phyloP scores from a whole-genome alignment of 179 eudicot species.

The Spinacia oleracea region DNA sequence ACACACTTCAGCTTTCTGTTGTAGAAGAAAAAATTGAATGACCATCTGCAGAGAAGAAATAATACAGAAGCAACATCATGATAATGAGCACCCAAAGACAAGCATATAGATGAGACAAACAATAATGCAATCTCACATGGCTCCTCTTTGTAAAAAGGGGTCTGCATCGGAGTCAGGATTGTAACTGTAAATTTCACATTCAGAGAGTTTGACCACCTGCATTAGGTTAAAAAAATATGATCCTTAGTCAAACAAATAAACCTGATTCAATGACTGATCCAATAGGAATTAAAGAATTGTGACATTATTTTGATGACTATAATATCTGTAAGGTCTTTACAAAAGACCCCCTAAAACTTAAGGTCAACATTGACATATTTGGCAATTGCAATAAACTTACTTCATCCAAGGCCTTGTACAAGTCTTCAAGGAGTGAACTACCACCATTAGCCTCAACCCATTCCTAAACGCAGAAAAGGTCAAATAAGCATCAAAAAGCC shows the following conservation, averaged over 20 bases:
- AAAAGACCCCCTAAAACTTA: neutral
- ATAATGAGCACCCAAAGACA: neutral
- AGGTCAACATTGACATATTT: neutral
- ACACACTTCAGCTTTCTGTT: constrained; percentile 87
- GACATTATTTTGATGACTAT: too few relatives aligned
- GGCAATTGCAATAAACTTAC: constrained; percentile 37
- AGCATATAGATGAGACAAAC: neutral
- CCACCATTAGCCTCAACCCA: constrained; percentile 76
- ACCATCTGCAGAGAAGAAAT: constrained; percentile 65
- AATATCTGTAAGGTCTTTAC: too few relatives aligned
- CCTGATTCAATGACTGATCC: neutral
- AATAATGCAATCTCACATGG: constrained; percentile 60
- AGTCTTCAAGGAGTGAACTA: constrained; percentile 59
- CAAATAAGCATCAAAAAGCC: constrained; percentile 15
- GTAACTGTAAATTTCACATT: constrained; percentile 93
- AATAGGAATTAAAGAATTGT: neutral
- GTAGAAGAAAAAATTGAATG: constrained; percentile 92
- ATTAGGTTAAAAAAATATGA: constrained; percentile 20
- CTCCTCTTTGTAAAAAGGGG: constrained; percentile 82
- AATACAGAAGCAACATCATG: neutral
- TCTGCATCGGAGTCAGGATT: constrained; percentile 83
- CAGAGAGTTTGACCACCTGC: constrained; percentile 85
- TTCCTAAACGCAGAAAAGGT: constrained; percentile 43
- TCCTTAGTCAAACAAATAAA: neutral
- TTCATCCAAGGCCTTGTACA: constrained; percentile 89